Evolutionary conservation across 306 rosid species (phyloP).

Genomic region (Ceratonia siliqua): DNA sequence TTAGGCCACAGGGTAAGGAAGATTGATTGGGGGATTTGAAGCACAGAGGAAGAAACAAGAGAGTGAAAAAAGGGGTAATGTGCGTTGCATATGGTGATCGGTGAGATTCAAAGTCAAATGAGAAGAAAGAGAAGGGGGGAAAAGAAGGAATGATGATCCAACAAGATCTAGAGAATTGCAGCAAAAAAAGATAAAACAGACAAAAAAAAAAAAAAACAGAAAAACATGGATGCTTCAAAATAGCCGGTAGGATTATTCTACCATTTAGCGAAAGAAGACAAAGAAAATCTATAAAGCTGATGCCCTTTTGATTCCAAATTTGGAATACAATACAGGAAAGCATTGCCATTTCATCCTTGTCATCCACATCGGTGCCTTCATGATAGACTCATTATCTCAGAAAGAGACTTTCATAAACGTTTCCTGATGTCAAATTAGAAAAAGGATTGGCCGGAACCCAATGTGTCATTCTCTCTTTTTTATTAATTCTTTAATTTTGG

Average conservation of each 20-base stretch:
- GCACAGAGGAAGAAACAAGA: too few relatives aligned
- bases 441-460: too few relatives aligned
- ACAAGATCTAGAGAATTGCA: slow-evolving; percentile 14
- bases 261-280: slow-evolving; percentile 18
- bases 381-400: slow-evolving; percentile 3
- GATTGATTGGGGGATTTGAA: not conserved
- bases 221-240: slow-evolving; percentile 31
- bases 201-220: not conserved
- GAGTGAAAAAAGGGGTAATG: not conserved
- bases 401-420: slow-evolving; percentile 8
- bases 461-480: too few relatives aligned
- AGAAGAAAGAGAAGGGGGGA: not conserved
- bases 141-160: not conserved
- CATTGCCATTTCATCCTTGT: slow-evolving; percentile 21
- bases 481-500: too few relatives aligned
- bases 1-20: not conserved
- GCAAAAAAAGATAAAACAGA: not conserved
- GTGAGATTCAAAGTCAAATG: not conserved
- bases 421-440: too few relatives aligned
- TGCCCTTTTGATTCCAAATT: slow-evolving; percentile 22
- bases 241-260: not conserved
- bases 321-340: slow-evolving; percentile 29
- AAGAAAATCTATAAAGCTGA: slow-evolving; percentile 34
- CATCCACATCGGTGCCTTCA: slow-evolving; percentile 24
- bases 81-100: not conserved